Base-by-base conservation (phyloP, 495 filamentous ascomycete genomes). In the Xylaria longipes region DNA sequence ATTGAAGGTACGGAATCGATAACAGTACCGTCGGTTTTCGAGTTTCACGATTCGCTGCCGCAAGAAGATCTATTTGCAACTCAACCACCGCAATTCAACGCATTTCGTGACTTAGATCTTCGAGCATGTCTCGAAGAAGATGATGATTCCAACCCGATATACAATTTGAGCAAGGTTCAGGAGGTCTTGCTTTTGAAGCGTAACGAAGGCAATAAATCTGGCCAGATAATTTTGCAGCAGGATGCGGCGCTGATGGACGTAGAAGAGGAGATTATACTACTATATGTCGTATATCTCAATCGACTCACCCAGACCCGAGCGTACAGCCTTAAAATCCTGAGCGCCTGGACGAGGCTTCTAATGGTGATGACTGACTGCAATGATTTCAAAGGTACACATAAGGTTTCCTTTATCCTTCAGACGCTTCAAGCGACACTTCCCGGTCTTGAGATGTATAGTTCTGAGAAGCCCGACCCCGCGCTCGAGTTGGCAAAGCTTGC, bases 11-110 rank as follows among this genome's bases (percentile, higher is more conserved):
- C 89, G 11, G 87, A 91, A 50, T 83, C 87, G n/a, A 74, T 90
- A 35, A 76, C 81, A 17, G 91, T 92, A 58, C 87, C 90, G 5
- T 92, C 91, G 7, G 87, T 98, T 17, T 97, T 98, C 79, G 97
- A 98, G 73, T 87, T 98, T 27, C 94, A 97, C 69, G 97, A 98
- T 81, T 97, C 98, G 69, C 85, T 94, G 39, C 91, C 94, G 68
- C 79, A 93, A 9, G 90, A 94, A 52, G 84, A 90, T 52, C 65
- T 83, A 2, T 85, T 85, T 71, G 73, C 84, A 46, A 76, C 86
- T 43, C 68, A 80, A 12, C 66, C 75, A 2, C 90, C 92, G 9
- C 69, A 83, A 15, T 80, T 89, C 25, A 78, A 78, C 12, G 83
- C 87, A 46, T 90, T 94, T 65, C 77, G 83, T 20, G 87, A 89